Evolutionary conservation across 768 basidiomycete species (phyloP).

Genomic region (Tulasnella sp.): DNA sequence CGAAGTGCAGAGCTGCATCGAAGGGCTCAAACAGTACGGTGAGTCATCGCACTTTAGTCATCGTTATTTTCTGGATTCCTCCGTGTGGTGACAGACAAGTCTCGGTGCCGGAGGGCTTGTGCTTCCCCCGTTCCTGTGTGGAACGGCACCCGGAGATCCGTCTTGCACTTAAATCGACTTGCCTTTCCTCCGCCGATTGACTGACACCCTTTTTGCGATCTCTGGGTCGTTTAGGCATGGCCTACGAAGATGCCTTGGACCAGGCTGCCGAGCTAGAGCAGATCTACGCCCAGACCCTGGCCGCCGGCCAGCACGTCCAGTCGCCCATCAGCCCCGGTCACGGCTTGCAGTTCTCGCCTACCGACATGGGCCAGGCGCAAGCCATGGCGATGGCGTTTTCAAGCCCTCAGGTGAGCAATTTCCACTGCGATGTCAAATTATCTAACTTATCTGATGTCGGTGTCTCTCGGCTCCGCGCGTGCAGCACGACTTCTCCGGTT

Average conservation of each 20-base stretch:
- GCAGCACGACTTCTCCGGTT: background rate
- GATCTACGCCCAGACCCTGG: conserved; percentile 39
- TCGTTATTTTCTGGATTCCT: background rate
- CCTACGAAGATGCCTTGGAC: conserved; percentile 81
- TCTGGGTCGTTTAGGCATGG: conserved; percentile 39
- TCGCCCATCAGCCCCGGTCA: conserved; percentile 2
- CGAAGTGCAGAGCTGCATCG: conserved; percentile 79
- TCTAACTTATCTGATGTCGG: background rate
- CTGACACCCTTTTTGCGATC: background rate
- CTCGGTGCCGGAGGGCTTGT: conserved; percentile 12
- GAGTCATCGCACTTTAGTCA: background rate
- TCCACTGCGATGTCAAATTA: background rate
- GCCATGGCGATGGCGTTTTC: conserved; percentile 13
- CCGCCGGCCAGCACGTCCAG: conserved; percentile 5
- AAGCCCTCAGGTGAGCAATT: background rate
- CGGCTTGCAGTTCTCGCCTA: background rate
- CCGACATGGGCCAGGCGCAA: conserved; percentile 11
- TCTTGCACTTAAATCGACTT: background rate
- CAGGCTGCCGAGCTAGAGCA: conserved; percentile 62
- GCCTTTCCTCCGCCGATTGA: background rate
- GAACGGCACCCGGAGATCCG: conserved; percentile 25
- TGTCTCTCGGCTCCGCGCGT: background rate
- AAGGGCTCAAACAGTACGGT: conserved; percentile 82
- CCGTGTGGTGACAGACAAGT: background rate
- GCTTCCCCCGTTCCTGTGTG: conserved; percentile 23